Evolutionary conservation across 2,329 filamentous ascomycete species (phyloP).

Genomic region (Apiospora marii): DNA sequence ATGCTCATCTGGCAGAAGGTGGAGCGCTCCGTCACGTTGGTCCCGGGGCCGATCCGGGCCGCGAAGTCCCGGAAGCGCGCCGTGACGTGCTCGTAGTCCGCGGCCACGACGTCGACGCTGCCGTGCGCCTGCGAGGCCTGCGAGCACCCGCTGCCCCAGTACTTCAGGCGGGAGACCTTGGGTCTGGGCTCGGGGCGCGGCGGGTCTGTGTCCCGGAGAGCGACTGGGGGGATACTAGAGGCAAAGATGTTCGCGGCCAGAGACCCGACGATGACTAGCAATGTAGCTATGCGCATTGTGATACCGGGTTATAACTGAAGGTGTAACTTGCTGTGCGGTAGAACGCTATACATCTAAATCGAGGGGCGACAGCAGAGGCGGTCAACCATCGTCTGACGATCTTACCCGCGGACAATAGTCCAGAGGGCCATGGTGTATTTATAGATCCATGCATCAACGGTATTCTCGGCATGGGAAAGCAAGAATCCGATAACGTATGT

Average conservation of each 20-base stretch:
- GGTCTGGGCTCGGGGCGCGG: background rate
- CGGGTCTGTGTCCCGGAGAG: background rate
- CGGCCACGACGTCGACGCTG: background rate
- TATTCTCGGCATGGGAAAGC: background rate
- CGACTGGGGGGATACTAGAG: background rate
- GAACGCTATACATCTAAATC: background rate
- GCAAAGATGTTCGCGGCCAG: background rate
- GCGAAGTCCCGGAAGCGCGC: background rate
- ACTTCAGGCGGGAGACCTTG: background rate
- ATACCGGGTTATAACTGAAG: background rate
- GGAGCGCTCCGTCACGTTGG: conserved; percentile 7
- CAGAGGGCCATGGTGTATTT: background rate
- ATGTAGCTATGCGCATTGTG: background rate
- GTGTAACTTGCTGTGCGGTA: background rate
- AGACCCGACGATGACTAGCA: background rate
- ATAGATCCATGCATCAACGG: background rate
- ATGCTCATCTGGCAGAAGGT: conserved; percentile 16
- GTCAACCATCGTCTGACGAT: background rate
- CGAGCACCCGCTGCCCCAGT: conserved; percentile 6
- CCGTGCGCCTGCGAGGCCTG: background rate
- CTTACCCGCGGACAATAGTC: too few species aligned
- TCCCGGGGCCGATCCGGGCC: conserved; percentile 8
- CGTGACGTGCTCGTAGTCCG: background rate
- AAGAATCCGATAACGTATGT: background rate
- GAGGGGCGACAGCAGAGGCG: background rate